Evolutionary conservation across 176 grass and related monocot species (phyloP), one percentile per base, ranked within the genome.

Genomic region (Elymus sibiricus): DNA sequence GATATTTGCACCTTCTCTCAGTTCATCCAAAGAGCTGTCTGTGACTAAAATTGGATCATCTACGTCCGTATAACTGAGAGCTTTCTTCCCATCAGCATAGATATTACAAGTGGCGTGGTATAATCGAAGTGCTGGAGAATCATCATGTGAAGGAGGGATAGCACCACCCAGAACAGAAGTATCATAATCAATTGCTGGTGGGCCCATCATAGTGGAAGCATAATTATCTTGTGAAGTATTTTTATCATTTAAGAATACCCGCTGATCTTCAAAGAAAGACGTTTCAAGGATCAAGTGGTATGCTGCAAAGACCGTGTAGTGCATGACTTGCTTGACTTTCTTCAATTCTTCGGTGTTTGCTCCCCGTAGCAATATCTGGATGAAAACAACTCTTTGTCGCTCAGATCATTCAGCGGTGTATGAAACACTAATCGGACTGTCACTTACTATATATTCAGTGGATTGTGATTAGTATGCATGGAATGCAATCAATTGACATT

Each of bases 221-320:
- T 56, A 85, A 84, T 70, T 79, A 84, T 81, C 83, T 82, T 83
- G 80, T 13, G 66, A 17, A 75, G 72, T 40, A 83, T 71, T 84
- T 79, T 79, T 87, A 85, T 90, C 88, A 34, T 90, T 82, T 55
- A 90, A 87, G 73, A 92, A 92, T 44, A 92, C 74, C 64, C 92
- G 90, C 85, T 94, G 91, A 87, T 97, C 92, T 89, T 90, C 90
- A 76, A 97, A 94, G 78, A 97, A 97, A 64, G 92, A 94, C 15
- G 94, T 92, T 89, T 97, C 94, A 80, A 92, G 90, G 35, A 97
- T 94, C 90, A 97, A 90, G 35, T 97, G 88, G 67, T 97, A 97
- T 35, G 94, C 92, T 85, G 90, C 92, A 85, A 94, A 94, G 74
- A 97, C 86, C 44, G 94, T 92, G 67, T 92, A 94, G 34, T 97